Conservation (phyloP, 2,329 filamentous ascomycete genomes). For the Tetracladium maxilliforme region DNA sequence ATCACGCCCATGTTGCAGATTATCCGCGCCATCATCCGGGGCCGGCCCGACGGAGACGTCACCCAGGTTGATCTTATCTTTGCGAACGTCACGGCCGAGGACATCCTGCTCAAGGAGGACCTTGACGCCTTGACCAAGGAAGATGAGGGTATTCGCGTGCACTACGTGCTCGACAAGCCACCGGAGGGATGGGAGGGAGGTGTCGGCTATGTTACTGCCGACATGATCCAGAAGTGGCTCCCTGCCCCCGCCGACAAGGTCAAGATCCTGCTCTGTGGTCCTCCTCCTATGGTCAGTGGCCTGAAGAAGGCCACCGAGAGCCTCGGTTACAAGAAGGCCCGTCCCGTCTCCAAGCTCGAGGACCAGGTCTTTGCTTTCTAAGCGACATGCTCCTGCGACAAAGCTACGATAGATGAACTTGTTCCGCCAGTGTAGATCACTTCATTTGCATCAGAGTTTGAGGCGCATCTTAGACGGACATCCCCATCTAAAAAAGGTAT, state of each 20-base stretch:
- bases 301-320: slow-evolving; percentile 92
- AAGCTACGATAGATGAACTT: too few species aligned
- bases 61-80: slow-evolving; percentile 93
- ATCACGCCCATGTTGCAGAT: slow-evolving; percentile 99
- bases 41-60: slow-evolving; percentile 62
- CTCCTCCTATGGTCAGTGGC: slow-evolving; percentile 89
- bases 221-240: slow-evolving; percentile 83
- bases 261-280: slow-evolving; percentile 90
- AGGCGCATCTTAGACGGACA: too few species aligned
- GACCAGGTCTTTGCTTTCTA: slow-evolving; percentile 98
- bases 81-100: slow-evolving; percentile 84
- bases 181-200: slow-evolving; percentile 84
- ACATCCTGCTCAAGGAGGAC: slow-evolving; percentile 88
- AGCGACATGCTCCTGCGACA: too few species aligned
- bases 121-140: slow-evolving; percentile 65
- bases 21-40: slow-evolving; percentile 76
- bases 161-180: slow-evolving; percentile 95
- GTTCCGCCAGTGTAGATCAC: too few species aligned
- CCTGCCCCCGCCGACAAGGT: slow-evolving; percentile 74
- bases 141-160: slow-evolving; percentile 70
- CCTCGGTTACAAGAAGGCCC: slow-evolving; percentile 83
- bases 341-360: slow-evolving; percentile 90
- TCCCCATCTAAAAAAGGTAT: too few species aligned
- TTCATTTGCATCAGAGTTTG: too few species aligned
- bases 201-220: slow-evolving; percentile 84